Conservation (phyloP, 768 basidiomycete genomes). For the Lyophyllum decastes region DNA sequence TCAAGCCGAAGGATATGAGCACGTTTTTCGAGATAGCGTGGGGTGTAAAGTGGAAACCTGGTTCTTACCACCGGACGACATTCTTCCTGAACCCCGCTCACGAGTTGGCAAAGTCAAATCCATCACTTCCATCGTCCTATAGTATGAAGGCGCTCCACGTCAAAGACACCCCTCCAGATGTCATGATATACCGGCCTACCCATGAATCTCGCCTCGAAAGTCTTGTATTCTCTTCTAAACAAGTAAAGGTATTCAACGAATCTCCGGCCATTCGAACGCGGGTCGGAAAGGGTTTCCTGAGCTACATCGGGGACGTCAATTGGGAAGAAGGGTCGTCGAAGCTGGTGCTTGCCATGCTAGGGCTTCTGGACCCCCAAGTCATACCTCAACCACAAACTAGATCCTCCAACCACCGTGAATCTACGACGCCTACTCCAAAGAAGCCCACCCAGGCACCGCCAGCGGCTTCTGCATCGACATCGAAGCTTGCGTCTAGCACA, state of each 20-base stretch:
- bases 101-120: slow-evolving; percentile 28
- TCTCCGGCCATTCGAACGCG: slow-evolving; percentile 27
- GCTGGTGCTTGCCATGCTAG: slow-evolving; percentile 38
- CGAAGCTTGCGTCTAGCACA: not conserved
- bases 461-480: not conserved
- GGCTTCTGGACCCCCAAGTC: slow-evolving; percentile 10
- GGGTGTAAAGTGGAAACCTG: slow-evolving; percentile 37
- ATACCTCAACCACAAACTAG: not conserved
- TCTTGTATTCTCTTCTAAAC: slow-evolving; percentile 24
- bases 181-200: slow-evolving; percentile 32
- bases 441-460: not conserved
- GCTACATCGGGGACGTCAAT: slow-evolving; percentile 37
- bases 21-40: slow-evolving; percentile 30
- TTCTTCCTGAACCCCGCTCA: slow-evolving; percentile 33
- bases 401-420: not conserved
- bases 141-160: slow-evolving; percentile 46
- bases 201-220: slow-evolving; percentile 25
- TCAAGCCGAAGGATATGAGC: slow-evolving; percentile 23
- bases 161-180: slow-evolving; percentile 27
- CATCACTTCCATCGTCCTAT: slow-evolving; percentile 28
- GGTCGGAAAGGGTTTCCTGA: slow-evolving; percentile 37
- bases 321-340: slow-evolving; percentile 27
- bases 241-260: slow-evolving; percentile 11
- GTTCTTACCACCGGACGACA: slow-evolving; percentile 40
- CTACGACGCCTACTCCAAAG: not conserved